A percentile compares a stretch with the other conserved stretches of the same genome.
Conservation (phyloP, 371 early-diverging fungal genomes). For the Saksenaea oblongispora region DNA sequence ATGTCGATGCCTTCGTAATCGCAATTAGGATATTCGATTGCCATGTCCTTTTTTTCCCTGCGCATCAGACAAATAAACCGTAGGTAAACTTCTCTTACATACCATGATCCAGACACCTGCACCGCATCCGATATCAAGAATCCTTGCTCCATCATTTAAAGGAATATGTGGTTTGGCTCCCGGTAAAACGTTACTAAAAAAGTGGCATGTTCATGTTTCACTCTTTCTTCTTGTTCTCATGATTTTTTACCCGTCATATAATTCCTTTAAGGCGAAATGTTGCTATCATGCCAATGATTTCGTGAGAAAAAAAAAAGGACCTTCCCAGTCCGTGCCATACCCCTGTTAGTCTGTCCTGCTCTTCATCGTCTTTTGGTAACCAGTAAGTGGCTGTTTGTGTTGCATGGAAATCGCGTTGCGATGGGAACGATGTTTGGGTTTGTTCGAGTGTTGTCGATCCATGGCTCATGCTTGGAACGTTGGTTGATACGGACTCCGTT, state of each 20-base stretch:
- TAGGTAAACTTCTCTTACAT: not conserved
- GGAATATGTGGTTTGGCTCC: slow-evolving; percentile 5
- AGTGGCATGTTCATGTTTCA: not conserved
- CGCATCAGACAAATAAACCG: not conserved
- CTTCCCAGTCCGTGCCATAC: not conserved
- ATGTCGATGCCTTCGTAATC: slow-evolving; percentile 48
- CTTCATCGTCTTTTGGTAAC: slow-evolving; percentile 15
- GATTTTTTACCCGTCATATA: slow-evolving; percentile 5
- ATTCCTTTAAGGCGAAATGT: slow-evolving; percentile 13
- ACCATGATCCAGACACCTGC: slow-evolving; percentile 33
- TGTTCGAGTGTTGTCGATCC: not conserved
- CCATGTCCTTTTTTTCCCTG: slow-evolving; percentile 37
- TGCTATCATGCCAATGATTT: slow-evolving; percentile 1
- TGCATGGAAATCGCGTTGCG: slow-evolving; percentile 6
- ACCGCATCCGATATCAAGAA: slow-evolving; percentile 32
- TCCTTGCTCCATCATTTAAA: slow-evolving; percentile 5
- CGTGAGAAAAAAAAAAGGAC: not conserved
- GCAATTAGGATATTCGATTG: slow-evolving; percentile 45
- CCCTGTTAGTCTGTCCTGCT: slow-evolving; percentile 14
- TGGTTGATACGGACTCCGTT: not conserved
- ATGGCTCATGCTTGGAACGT: not conserved
- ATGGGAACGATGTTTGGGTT: not conserved
- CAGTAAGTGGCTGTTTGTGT: slow-evolving; percentile 8
- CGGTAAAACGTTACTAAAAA: slow-evolving; percentile 14
- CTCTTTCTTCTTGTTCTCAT: not conserved